A percentile compares a stretch with the other conserved stretches of the same genome.
These are phyloP conservation scores for Phytophthora vignae DNA, from an alignment of 352 stramenopile species.

Conservation along the genomic window DNA sequence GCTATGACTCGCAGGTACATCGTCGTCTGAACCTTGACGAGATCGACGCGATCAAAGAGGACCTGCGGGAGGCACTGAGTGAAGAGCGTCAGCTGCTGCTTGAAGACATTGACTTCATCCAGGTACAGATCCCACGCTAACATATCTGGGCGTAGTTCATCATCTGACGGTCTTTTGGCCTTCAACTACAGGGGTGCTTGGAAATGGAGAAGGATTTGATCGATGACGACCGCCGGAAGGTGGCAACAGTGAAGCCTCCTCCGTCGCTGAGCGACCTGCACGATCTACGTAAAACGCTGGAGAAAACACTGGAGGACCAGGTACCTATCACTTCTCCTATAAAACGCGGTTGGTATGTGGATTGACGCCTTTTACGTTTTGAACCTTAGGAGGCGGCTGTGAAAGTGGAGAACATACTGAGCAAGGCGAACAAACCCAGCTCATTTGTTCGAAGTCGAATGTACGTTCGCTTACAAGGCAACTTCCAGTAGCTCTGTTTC, in stretches of 20 bases:
- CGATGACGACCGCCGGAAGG: constrained; percentile 69
- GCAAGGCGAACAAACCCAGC: constrained; percentile 32
- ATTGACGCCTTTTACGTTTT: background rate
- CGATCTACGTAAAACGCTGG: constrained; percentile 60
- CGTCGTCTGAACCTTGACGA: constrained; percentile 70
- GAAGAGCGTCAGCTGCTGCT: constrained; percentile 72
- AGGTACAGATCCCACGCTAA: constrained; percentile 41
- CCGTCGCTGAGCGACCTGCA: constrained; percentile 75
- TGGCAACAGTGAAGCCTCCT: constrained; percentile 41
- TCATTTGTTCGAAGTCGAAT: constrained; percentile 31
- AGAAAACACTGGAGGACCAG: constrained; percentile 72
- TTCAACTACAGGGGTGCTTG: constrained; percentile 59
- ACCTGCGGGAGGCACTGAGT: constrained; percentile 61
- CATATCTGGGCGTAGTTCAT: background rate
- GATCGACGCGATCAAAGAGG: constrained; percentile 74
- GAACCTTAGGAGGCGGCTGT: constrained; percentile 38
- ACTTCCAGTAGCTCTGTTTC: background rate
- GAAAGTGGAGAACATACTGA: constrained; percentile 52
- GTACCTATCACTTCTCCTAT: constrained; percentile 19
- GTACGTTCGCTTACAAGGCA: constrained; percentile 19
- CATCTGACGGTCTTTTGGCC: background rate
- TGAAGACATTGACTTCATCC: constrained; percentile 88
- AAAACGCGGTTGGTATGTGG: background rate
- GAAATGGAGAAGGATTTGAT: constrained; percentile 90
- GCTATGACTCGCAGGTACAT: constrained; percentile 37